phyloP scores from a whole-genome alignment of 495 filamentous ascomycete species.

The Aspergillus nanangensis region DNA sequence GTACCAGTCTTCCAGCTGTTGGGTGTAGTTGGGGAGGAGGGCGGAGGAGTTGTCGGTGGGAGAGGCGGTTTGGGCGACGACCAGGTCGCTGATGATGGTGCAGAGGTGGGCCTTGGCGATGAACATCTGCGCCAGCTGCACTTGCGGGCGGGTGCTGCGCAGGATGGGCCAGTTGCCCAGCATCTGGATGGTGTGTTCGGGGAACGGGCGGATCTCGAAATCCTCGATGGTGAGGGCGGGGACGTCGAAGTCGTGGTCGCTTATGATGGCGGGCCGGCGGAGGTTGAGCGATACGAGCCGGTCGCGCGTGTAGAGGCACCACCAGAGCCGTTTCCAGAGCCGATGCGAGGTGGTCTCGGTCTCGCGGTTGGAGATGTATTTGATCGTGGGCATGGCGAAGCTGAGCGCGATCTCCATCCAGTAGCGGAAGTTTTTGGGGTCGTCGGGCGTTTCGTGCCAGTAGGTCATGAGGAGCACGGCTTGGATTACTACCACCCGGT shows the following conservation, averaged over 20 bases:
- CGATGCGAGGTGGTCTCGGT: neutral
- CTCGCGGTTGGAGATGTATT: neutral
- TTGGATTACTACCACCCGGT: constrained; percentile 64
- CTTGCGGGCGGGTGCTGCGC: neutral
- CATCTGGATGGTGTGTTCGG: neutral
- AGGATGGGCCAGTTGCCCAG: constrained; percentile 5
- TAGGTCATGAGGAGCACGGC: constrained; percentile 68
- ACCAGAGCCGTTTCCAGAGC: constrained; percentile 10
- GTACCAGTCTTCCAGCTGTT: neutral
- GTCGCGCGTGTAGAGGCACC: constrained; percentile 10
- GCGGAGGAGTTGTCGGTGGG: neutral
- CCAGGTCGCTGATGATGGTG: constrained; percentile 4
- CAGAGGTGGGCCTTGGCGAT: constrained; percentile 7
- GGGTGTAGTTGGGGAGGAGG: neutral
- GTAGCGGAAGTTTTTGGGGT: constrained; percentile 51
- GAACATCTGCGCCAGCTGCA: constrained; percentile 7
- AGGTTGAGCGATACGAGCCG: constrained; percentile 6
- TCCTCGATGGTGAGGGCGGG: constrained; percentile 2
- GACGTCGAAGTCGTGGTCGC: constrained; percentile 3
- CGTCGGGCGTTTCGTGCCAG: constrained; percentile 73
- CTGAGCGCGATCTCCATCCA: constrained; percentile 11
- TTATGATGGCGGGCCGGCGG: constrained; percentile 5
- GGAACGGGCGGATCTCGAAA: constrained; percentile 4
- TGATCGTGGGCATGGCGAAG: constrained; percentile 4
- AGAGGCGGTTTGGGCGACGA: neutral